Evolutionary conservation across 805 yeast species (phyloP).

Genomic region (Kodamaea kaohsiungensis): DNA sequence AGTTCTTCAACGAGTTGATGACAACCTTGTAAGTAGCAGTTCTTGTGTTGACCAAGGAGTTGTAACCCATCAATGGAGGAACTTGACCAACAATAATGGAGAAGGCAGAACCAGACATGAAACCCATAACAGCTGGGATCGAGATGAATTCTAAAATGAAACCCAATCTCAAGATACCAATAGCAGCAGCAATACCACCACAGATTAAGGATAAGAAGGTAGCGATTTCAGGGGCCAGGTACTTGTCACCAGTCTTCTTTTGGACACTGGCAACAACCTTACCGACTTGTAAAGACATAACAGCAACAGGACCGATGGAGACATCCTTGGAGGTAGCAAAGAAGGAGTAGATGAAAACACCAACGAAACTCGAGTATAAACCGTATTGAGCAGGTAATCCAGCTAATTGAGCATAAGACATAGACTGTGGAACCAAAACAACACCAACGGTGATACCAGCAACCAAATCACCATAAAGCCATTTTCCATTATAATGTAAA

Average conservation of each 20-base stretch:
- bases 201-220: slow-evolving; percentile 76
- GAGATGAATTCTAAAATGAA: slow-evolving; percentile 88
- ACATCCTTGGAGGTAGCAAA: slow-evolving; percentile 96
- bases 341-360: slow-evolving; percentile 83
- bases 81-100: slow-evolving; percentile 82
- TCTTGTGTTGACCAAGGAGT: slow-evolving; percentile 67
- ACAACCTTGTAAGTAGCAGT: slow-evolving; percentile 68
- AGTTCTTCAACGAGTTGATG: slow-evolving; percentile 68
- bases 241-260: slow-evolving; percentile 39
- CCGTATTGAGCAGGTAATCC: slow-evolving; percentile 82
- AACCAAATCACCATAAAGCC: slow-evolving; percentile 81
- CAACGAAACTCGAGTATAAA: slow-evolving; percentile 87
- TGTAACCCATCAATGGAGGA: slow-evolving; percentile 81
- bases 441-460: slow-evolving; percentile 95
- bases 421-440: slow-evolving; percentile 90
- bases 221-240: slow-evolving; percentile 71
- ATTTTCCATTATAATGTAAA: slow-evolving; percentile 72
- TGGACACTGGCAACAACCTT: slow-evolving; percentile 71
- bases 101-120: slow-evolving; percentile 93
- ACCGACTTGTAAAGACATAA: slow-evolving; percentile 85
- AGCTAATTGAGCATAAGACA: slow-evolving; percentile 93
- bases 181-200: slow-evolving; percentile 81
- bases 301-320: slow-evolving; percentile 96
- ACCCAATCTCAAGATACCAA: slow-evolving; percentile 83
- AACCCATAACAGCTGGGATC: slow-evolving; percentile 89